Base-by-base conservation (phyloP, 176 grass and related monocot genomes). In the Triticum monococcum region DNA sequence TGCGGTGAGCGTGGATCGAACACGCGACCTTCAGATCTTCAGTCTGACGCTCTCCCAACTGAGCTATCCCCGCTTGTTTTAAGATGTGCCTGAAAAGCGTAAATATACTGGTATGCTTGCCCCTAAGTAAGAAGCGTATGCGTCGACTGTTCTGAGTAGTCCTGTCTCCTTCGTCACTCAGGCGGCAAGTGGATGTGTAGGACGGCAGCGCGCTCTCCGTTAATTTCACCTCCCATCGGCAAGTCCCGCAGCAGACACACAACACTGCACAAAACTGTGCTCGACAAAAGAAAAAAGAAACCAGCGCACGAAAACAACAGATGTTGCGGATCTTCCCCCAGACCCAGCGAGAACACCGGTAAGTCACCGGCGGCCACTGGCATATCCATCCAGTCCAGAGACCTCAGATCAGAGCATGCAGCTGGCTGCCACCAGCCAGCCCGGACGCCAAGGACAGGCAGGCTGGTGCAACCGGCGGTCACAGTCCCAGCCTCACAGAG, bases 31-130 rank as follows among this genome's bases (percentile, higher is more conserved):
- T 93, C 88, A 92, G 77, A 95, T 95, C 88, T 92, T 95, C 89
- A 96, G 91, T 84, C 87, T 90, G 87, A 93, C 91, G 85, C 91
- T 90, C 79, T 93, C 91, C 91, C 91, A 96, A 91, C 89, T 93
- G 91, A 91, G 87, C 91, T 93, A 90, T 90, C 89, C 43, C 72
- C 41, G 38, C 71, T 8, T 43, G 31, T 1, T 63, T 13, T 5
- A 7, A 18, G 0, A 0, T 54, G 0, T 2, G 5, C 16, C 50
- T 7, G 50, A 7, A 7, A 2, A 0, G 0, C 5, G 0, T 18
- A 7, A 54, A 7, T 54, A 54, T 48, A 48, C 45, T 13, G 12
- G 1, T 12, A 3, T 11, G 9, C 9, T 0, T 50, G 13, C 4
- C 5, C 48, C 5, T 17, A 52, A 1, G 14, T 5, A 52, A 52